Evolutionary conservation across 2,329 filamentous ascomycete genomes (phyloP), one percentile per base, ranked within the genome.

Genomic region (Xylaria sp.): DNA sequence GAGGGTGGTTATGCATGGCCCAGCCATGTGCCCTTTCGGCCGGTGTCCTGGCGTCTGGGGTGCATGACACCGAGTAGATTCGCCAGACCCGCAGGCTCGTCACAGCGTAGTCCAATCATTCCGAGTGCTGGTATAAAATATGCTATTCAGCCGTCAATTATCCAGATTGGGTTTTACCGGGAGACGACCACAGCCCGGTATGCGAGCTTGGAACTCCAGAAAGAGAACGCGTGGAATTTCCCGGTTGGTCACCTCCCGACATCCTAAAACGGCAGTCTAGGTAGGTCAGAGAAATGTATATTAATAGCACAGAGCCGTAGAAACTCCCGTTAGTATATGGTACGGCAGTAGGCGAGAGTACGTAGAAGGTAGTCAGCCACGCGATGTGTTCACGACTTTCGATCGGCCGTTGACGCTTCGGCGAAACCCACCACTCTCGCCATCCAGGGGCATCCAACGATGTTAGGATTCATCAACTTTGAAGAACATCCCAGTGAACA

Each of bases 141-240:
- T 52, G 50, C 45, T 45, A 57, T 46, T 44, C 24, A 29, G 39
- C 17, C 37, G 34, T 41, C 39, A 62, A 60, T 63, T 62, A 62
- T 52, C 61, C 61, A 60, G 29, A 62, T 60, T 63, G 52, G 50
- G 56, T 63, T 61, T 48, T 60, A 39, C 57, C 59, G 61, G 57
- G 47, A 52, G 42, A 45, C 51, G 44, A 37, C 37, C 37, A 40
- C 19, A 41, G 48, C 34, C 34, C 22, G 29, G 29, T 34, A 34
- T 7, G 4, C 29, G 6, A 34, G 29, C 29, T 6, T 34, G 4
- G 11, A 34, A 34, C 11, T 34, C 29, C 16, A 34, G 6, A n/a
- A n/a, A 34, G 5, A 34, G 29, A 13, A 13, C 9, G 3, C 5
- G 16, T 34, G 29, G 9, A 13, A 7, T 3, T 34, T 34, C n/a